phyloP scores from a whole-genome alignment of 129 eudicot genomes.

The Smallanthus sonchifolius region DNA sequence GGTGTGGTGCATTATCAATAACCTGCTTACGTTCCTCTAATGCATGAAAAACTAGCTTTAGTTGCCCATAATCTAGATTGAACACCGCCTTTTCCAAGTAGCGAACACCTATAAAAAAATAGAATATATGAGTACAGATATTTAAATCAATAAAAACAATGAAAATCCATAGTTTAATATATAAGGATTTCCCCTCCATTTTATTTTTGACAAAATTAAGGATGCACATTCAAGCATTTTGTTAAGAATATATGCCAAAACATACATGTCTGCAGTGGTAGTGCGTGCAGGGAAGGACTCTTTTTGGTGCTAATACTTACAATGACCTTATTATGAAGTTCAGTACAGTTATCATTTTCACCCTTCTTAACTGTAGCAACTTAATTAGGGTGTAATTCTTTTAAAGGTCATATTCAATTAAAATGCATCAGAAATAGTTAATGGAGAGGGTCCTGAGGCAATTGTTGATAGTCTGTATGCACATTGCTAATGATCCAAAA shows the following conservation, averaged over 20 bases:
- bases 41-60: constrained; percentile 88
- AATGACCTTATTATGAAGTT: not conserved
- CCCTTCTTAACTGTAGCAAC: not conserved
- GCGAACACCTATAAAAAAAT: constrained; percentile 69
- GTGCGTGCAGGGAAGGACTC: not conserved
- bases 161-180: not conserved
- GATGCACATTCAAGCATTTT: not conserved
- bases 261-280: not conserved
- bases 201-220: not conserved
- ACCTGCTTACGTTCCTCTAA: constrained; percentile 85
- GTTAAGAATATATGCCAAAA: not conserved
- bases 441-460: not conserved
- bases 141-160: not conserved
- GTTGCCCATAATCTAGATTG: constrained; percentile 82
- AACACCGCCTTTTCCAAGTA: constrained; percentile 93
- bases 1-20: constrained; percentile 85
- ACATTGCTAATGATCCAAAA: not conserved
- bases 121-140: not conserved
- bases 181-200: too few species aligned
- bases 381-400: not conserved
- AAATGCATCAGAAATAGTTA: not conserved
- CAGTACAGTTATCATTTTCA: not conserved
- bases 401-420: not conserved
- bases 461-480: not conserved
- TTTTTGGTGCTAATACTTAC: not conserved